Evolutionary conservation across 192 early-diverging fungal species (phyloP), one percentile per base, ranked within the genome.

Genomic region (Allomyces macrogynus): DNA sequence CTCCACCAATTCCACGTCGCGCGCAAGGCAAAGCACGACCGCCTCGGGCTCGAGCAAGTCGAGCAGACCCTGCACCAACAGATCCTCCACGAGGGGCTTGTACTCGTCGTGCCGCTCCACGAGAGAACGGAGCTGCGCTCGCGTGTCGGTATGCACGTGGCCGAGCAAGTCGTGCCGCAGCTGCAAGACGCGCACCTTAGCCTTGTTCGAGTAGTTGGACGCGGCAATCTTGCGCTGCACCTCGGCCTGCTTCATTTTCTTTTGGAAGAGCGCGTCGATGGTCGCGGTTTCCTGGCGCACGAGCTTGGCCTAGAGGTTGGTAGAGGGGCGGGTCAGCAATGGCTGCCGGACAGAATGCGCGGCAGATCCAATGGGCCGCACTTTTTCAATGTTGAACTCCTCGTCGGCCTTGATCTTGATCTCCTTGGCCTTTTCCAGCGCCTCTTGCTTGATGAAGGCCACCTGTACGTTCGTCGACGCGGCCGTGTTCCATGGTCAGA

Each of bases 301-400:
- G 61, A 97, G 83, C 75, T 99, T 99, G 75, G 91, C 95, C 81
- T 85, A 73, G 22, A 23, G n/a, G n/a, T n/a, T 32, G 42, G 4
- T 65, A 64, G 32, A 24, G 32, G 24, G 20, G 16, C 10, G 5
- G 24, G 23, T 24, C 65, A 24, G 57, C 43, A 7, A 14, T n/a
- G 18, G 20, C 60, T 22, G 3, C 20, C 16, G 20, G 20, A 23
- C 3, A 60, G 22, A 4, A 18, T 18, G 20, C 60, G 16, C 60
- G 20, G 27, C 3, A 40, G 3, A 10, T 7, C 20, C n/a, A n/a
- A n/a, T n/a, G n/a, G n/a, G n/a, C n/a, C 43, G 61, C 69, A 83
- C 83, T 81, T 92, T 92, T 80, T 99, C 95, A 80, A 99, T 99
- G 78, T 99, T 99, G 83, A 97, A 99, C 71, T 99, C 95, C 70